Percentiles rank a stretch among this genome's conserved stretches.
phyloP scores from a whole-genome alignment of 129 eudicot genomes.

The Flaveria brownii region DNA sequence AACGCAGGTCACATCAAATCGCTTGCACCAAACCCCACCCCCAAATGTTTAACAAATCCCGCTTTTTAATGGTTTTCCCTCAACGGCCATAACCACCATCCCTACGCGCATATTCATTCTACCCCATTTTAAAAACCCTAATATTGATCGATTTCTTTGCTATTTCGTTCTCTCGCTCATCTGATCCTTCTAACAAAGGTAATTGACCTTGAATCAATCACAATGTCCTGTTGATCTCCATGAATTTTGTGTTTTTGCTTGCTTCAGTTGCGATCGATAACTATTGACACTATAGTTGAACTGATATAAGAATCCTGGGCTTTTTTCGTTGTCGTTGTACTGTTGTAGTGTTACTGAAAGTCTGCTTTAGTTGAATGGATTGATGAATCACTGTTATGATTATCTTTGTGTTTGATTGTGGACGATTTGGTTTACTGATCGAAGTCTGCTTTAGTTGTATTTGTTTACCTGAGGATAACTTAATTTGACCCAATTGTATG shows the following conservation, averaged over 20 bases:
- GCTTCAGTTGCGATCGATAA: neutral
- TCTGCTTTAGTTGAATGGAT: too few species aligned
- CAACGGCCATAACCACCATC: constrained; percentile 14
- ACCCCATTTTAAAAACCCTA: constrained; percentile 30
- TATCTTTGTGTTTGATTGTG: too few species aligned
- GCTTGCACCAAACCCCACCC: too few species aligned
- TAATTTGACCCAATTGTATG: constrained; percentile 19
- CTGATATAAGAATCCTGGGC: constrained; percentile 2
- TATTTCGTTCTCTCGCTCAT: constrained; percentile 30
- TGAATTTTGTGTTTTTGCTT: constrained; percentile 20
- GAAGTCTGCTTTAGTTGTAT: neutral
- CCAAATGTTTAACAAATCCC: too few species aligned
- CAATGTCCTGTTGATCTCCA: constrained; percentile 5
- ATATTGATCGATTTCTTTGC: constrained; percentile 13
- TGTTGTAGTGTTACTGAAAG: too few species aligned
- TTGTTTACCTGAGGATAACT: neutral
- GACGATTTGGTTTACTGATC: too few species aligned
- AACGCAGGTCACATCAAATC: too few species aligned
- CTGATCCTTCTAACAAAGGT: constrained; percentile 39
- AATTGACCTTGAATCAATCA: neutral
- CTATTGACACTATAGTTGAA: neutral
- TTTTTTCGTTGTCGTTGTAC: neutral
- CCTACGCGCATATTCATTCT: neutral
- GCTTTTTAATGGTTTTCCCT: constrained; percentile 25
- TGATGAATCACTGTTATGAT: too few species aligned